Base-by-base conservation (phyloP, 2,329 filamentous ascomycete genomes). In the Fusarium gaditjirri region DNA sequence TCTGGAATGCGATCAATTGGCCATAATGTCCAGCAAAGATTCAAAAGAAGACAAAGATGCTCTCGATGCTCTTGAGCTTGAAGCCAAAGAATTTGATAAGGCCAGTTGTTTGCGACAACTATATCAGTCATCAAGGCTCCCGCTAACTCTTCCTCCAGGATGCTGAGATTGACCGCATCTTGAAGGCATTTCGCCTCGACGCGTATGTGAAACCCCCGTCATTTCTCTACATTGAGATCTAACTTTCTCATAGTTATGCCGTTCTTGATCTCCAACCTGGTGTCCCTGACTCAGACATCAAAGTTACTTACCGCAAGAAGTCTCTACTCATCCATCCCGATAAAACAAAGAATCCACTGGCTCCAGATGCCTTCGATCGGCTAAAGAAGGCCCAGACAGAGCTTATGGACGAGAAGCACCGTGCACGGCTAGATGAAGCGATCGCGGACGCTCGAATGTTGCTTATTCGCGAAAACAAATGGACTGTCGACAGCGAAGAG, bases 261-360 rank as follows among this genome's bases (percentile, higher is more conserved):
- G 94, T 99, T 53, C 91, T 99, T 49, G 96, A 97, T 81, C 92
- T 99, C 49, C 94, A 97, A 81, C 96, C 96, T 7, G 96, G 96
- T 79, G 94, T 98, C 25, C 91, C 96, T 61, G 95, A 98, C 77
- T 95, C 94, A 66, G 96, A 98, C 84, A 98, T 99, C 86, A 98
- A 98, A 84, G 86, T 92, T 76, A 89, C 90, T 75, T 99, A 98
- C 85, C 95, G 96, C 86, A 95, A 94, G 78, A 98, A 98, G 83
- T 99, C 96, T n/a, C 91, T 99, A 63, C 91, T 99, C 53, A 98
- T 99, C 85, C 96, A 99, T 85, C 96, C 96, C 11, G 96, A 99
- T 86, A 99, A 99, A 83, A 98, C 96, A 62, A 91, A 91, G 78
- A 98, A 99, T 80, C 92, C 94, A 0, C 89, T 87, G 53, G 96